Base-by-base conservation (phyloP, 2,329 filamentous ascomycete genomes). In the Fonsecaea erecta region DNA sequence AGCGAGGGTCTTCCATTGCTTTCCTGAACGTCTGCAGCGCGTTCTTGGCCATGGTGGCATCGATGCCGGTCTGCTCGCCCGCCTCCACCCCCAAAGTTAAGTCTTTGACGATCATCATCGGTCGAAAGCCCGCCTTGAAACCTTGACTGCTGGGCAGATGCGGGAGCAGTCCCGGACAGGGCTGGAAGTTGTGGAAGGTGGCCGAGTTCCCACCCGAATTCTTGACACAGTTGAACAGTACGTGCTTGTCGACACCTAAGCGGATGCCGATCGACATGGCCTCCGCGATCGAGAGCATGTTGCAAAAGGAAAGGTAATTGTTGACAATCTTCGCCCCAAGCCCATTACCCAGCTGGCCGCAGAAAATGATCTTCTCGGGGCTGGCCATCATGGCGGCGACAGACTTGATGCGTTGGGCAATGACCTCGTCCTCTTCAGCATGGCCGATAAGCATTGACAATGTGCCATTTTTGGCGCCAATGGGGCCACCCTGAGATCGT, bases 131-230 rank as follows among this genome's bases (percentile, higher is more conserved):
- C 18, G 32, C 24, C 16, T 18, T n/a, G 28, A 57, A 63, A 4
- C n/a, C n/a, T n/a, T 55, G 51, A 18, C 60, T 52, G 21, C 54
- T 63, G n/a, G n/a, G n/a, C n/a, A n/a, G n/a, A n/a, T 4, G 55
- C 60, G 16, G 51, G 18, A 60, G 8, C 1, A 55, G n/a, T n/a
- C 37, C 60, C 60, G 61, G 12, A n/a, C n/a, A n/a, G n/a, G n/a
- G n/a, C n/a, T n/a, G n/a, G n/a, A n/a, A n/a, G n/a, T n/a, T n/a
- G n/a, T n/a, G n/a, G n/a, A n/a, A n/a, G n/a, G n/a, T n/a, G n/a
- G n/a, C n/a, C n/a, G 60, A 63, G 30, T 63, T 55, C 28, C 64
- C 64, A 24, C 55, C 61, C 5, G 64, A 66, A n/a, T 24, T 21
- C 18, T 58, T 59, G 56, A 66, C 60, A 12, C 48, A 56, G 14